phyloP scores from a whole-genome alignment of 768 basidiomycete genomes.

The Amanita polypyramis region DNA sequence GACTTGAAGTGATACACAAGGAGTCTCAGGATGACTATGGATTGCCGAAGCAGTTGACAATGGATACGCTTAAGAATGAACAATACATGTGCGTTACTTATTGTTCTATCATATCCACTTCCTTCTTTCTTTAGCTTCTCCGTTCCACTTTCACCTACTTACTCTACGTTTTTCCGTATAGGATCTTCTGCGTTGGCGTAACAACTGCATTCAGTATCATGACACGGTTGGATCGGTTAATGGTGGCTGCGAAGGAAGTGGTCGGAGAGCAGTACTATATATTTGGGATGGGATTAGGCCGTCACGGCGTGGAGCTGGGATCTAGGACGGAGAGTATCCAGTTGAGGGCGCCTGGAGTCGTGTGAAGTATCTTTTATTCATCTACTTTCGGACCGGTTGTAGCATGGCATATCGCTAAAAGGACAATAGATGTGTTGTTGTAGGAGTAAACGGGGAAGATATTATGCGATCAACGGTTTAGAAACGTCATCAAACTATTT shows the following conservation, averaged over 20 bases:
- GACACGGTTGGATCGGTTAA: constrained; percentile 64
- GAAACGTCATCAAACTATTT: too few relatives aligned
- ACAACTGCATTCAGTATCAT: constrained; percentile 60
- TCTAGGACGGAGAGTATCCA: constrained; percentile 17
- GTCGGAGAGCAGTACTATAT: constrained; percentile 85
- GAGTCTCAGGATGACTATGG: constrained; percentile 70
- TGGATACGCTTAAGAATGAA: constrained; percentile 65
- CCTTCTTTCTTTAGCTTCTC: background rate
- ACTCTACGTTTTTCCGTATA: constrained; percentile 19
- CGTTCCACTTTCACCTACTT: too few relatives aligned
- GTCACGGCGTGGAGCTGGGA: constrained; percentile 20
- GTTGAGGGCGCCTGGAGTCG: constrained; percentile 5
- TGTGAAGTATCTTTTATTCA: too few relatives aligned
- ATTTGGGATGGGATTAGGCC: constrained; percentile 44
- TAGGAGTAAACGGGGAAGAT: too few relatives aligned
- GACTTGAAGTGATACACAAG: constrained; percentile 55
- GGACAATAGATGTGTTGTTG: too few relatives aligned
- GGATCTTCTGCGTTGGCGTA: constrained; percentile 65
- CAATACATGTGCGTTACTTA: constrained; percentile 58
- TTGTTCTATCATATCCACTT: background rate
- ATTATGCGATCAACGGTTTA: too few relatives aligned
- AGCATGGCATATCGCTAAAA: too few relatives aligned
- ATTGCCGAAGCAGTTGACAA: constrained; percentile 56
- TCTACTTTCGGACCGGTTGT: too few relatives aligned
- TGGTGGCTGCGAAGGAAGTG: constrained; percentile 76